A percentile compares a stretch with the other conserved stretches of the same genome.
Conservation (phyloP, 75 land plant genomes). For the Cunninghamia lanceolata region DNA sequence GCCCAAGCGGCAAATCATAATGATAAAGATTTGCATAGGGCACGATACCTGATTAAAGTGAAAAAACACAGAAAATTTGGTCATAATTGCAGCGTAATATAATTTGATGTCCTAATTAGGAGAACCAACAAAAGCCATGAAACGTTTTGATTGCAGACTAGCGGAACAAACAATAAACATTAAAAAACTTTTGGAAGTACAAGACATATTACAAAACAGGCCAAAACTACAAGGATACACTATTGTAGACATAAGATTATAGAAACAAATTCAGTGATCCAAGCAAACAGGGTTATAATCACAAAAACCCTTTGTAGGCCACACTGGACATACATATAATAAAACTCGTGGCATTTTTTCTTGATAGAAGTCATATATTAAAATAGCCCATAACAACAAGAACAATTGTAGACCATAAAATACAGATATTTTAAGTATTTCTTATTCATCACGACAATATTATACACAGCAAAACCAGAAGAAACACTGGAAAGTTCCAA, state of each 20-base stretch:
- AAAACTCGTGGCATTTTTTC: not conserved
- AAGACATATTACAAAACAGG: not conserved
- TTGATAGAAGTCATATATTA: too few species aligned
- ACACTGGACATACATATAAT: not conserved
- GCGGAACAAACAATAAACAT: not conserved
- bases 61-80: not conserved
- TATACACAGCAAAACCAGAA: too few species aligned
- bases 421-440: not conserved
- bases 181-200: not conserved
- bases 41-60: slow-evolving; percentile 46
- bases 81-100: not conserved
- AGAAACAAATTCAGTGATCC: not conserved
- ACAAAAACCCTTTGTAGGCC: not conserved
- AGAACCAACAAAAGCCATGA: not conserved
- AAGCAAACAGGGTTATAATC: not conserved
- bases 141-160: not conserved
- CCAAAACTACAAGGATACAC: not conserved
- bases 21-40: slow-evolving; percentile 86
- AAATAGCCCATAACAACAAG: not conserved
- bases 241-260: not conserved
- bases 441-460: not conserved
- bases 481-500: not conserved
- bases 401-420: not conserved
- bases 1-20: slow-evolving; percentile 68
- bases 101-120: not conserved